Base-by-base conservation (phyloP, 1,284 basidiomycete species). In the Cryptococcus sp. region DNA sequence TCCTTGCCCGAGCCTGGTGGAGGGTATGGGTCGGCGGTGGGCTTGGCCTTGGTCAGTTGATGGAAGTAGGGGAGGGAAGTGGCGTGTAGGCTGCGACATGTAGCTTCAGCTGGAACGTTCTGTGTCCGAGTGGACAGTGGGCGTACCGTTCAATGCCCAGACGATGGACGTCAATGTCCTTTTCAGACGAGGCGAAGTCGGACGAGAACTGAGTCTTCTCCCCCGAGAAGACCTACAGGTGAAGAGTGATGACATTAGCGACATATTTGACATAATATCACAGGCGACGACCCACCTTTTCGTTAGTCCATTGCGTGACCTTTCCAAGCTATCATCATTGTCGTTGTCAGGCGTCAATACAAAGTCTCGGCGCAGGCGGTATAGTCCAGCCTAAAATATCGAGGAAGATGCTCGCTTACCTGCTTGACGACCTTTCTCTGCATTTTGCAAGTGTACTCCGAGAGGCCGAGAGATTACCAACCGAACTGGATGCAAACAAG, bases 181-280 rank as follows among this genome's bases (percentile, higher is more conserved):
- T 80, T 74, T 89, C 87, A 48, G 88, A 80, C 42, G 86, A 86
- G 39, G 78, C 80, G 72, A 90, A 87, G 59, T 88, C 87, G 31
- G 84, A 83, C 2, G 85, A 84, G 42, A 86, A 81, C 49, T 83
- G 75, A 1, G 86, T 85, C 80, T 87, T 89, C 54, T 76, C 75
- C 58, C 84, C 82, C 16, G 85, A 84, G 50, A 87, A 85, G 41
- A 90, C 88, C 63, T 87, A 41, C 27, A 20, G 38, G 23, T 23
- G 44, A 16, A n/a, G 27, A 50, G 13, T 23, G 4, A 41, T 25
- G 42, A 40, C 31, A 22, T 23, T 31, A 38, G 38, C 19, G 39
- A 39, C 20, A 13, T 22, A 6, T 5, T 41, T 5, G 13, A 44
- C 17, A 42, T 13, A 25, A 8, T 16, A 25, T 11, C 16, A 44